Evolutionary conservation across 306 rosid genomes (phyloP), one percentile per base, ranked within the genome.

Genomic region (Gynostemma pentaphyllum): DNA sequence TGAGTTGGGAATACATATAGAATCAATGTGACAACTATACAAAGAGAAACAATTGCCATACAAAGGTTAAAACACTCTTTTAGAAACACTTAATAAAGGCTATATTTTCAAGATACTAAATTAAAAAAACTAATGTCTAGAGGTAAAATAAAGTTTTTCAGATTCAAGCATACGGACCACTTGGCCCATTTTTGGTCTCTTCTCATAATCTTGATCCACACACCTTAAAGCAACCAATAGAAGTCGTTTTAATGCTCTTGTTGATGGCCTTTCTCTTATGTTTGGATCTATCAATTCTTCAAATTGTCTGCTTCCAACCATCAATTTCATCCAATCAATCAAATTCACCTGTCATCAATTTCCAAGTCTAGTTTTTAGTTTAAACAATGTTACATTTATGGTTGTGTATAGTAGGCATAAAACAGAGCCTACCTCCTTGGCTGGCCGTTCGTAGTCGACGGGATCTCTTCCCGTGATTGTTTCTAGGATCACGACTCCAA

Each of bases 121-220:
- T n/a, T n/a, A n/a, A n/a, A n/a, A n/a, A n/a, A n/a, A n/a, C n/a
- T n/a, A n/a, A n/a, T n/a, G n/a, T n/a, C n/a, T n/a, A 34, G 64
- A 34, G 19, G 7, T 2, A 27, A 44, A 16, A 51, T 18, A 7
- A 76, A 86, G 82, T 69, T 91, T 89, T 78, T 87, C 95, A 1
- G 95, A 87, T 70, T 91, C 97, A 34, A 91, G 97, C 97, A 91
- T 91, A 69, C 96, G 86, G 27, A 83, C 96, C 73, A 91, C 95
- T 81, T 91, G 97, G 62, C 89, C 64, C 97, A 91, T 91, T 62
- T 77, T 83, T n/a, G 96, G 97, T 68, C 97, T 83, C 78, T 86
- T 87, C 22, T 81, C 91, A 64, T 83, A 50, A 78, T 85, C 84
- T 9, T 95, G 96, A 75, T 90, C 97, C 12, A 90, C 91, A 80